Evolutionary conservation across 768 basidiomycete genomes (phyloP), one percentile per base, ranked within the genome.

Genomic region (Jaapia argillacea): DNA sequence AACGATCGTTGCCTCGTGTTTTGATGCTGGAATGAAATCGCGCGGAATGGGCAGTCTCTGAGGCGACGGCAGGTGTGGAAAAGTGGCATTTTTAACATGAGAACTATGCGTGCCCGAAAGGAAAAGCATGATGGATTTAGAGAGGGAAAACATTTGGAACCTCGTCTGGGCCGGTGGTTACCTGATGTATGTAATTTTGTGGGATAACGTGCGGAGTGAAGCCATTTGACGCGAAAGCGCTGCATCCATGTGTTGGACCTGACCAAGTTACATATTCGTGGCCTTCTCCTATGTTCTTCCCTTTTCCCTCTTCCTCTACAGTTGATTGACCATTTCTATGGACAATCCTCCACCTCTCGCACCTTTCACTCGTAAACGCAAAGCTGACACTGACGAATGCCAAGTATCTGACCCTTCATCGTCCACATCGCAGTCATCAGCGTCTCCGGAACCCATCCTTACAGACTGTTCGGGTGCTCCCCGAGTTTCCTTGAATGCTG

Each of bases 281-380:
- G 36, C 46, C 47, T 43, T 42, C 40, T 45, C 40, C 50, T 45
- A 41, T 45, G 46, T 48, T 43, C 50, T 48, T 41, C 49, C 45
- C 38, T 45, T 53, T 54, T 41, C 48, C 45, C 49, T 47, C 41
- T 45, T 42, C 42, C 46, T 49, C 52, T 54, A 54, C 48, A 47
- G n/a, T n/a, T 33, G 10, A 82, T 83, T 79, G 77, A 81, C 65
- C 70, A 79, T 68, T 68, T 77, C 50, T 69, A 74, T 16, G 28
- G n/a, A n/a, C n/a, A n/a, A 10, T 16, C 28, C 10, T 16, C 28
- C 10, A 16, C 70, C 71, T 46, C 46, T 60, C 53, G 70, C 63
- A 41, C 58, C 43, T 61, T 71, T 70, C 68, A 69, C 57, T 45
- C 71, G 77, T 57, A 85, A 85, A 62, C 77, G 83, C 51, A 85